Conservation (phyloP, 345 rosid genomes). For the thale cress (Arabidopsis thaliana) region DNA sequence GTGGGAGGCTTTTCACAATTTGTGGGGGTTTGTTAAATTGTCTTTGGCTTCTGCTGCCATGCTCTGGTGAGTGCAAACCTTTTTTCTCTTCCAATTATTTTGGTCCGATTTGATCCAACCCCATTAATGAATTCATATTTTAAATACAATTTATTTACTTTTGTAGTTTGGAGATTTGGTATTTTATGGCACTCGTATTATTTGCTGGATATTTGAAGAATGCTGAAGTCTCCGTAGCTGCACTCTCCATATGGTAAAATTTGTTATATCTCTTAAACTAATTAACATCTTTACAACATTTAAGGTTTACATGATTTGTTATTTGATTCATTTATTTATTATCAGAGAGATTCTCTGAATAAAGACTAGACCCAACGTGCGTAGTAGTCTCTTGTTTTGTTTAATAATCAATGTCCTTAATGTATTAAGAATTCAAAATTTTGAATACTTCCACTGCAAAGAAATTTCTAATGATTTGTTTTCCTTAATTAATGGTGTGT, state of each 20-base stretch:
- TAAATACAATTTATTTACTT: background rate
- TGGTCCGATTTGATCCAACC: background rate
- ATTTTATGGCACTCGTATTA: conserved; percentile 67
- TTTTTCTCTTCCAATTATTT: background rate
- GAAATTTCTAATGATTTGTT: conserved; percentile 18
- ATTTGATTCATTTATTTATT: background rate
- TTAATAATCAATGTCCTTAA: too few species aligned
- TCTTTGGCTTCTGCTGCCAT: conserved; percentile 90
- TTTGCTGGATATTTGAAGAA: conserved; percentile 67
- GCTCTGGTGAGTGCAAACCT: conserved; percentile 67
- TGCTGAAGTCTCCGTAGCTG: conserved; percentile 73
- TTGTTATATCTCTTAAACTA: background rate
- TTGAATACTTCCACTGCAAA: background rate
- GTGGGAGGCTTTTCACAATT: conserved; percentile 71
- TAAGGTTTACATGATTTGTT: conserved; percentile 12
- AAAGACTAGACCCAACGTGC: conserved; percentile 31
- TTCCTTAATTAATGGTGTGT: background rate
- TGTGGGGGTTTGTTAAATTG: conserved; percentile 74
- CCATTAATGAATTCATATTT: background rate
- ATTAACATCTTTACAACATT: background rate
- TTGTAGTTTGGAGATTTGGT: conserved; percentile 77
- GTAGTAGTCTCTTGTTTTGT: conserved; percentile 20
- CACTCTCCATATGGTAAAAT: conserved; percentile 75
- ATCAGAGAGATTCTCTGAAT: conserved; percentile 2
- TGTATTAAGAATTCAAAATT: background rate